Evolutionary conservation across 2,329 filamentous ascomycete species (phyloP), one percentile per base, ranked within the genome.

Genomic region (Neoscytalidium dimidiatum): DNA sequence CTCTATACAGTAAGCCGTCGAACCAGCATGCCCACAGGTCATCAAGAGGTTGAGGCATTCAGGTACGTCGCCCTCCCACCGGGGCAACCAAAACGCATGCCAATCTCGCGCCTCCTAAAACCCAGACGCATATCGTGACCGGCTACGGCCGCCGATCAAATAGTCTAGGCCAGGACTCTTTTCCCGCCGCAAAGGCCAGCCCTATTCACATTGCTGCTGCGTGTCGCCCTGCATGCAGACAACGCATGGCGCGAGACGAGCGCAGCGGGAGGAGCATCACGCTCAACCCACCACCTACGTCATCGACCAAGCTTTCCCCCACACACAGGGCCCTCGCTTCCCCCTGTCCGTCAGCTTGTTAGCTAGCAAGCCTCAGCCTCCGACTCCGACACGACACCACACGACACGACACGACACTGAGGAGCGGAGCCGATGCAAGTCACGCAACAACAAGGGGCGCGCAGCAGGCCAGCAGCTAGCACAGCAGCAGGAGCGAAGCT

Each of bases 281-380:
- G 9, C 26, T n/a, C 21, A 6, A 21, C 26, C 23, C 41, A 46
- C 56, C 56, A 60, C 56, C 56, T 46, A 60, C 56, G 56, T 60
- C 56, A 60, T 44, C 21, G n/a, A 38, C 23, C 53, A 23, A n/a
- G 35, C 26, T 21, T 19, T 4, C 35, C 35, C 29, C 21, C 13
- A 13, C 13, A 21, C 7, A 11, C 11, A 3, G 9, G 33, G 11
- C 17, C 13, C 13, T 56, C 51, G 19, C 31, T 38, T 41, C 14
- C 51, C n/a, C 51, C n/a, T 33, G 51, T 33, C 49, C 17, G 17
- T 6, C 28, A n/a, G n/a, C n/a, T n/a, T n/a, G n/a, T n/a, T n/a
- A n/a, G 21, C 5, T 48, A 11, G 23, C 19, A 48, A 48, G 44
- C 44, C 44, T 26, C 44, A 23, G 44, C 21, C 44, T 28, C 44